Base-by-base conservation (phyloP, 805 yeast species). In the Peterozyma toletana region DNA sequence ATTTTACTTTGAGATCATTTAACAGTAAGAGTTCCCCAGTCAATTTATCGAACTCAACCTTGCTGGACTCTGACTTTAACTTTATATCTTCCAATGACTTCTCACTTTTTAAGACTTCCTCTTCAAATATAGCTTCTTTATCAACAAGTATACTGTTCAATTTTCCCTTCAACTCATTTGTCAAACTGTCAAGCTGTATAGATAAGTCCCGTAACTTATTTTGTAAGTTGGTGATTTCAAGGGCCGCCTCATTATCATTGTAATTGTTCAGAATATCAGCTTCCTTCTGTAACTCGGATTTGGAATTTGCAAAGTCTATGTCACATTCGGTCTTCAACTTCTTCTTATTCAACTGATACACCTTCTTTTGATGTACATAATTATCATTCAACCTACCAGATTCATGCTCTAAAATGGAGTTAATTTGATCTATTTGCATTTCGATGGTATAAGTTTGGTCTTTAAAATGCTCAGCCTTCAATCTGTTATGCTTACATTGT, bases 391-490 rank as follows among this genome's bases (percentile, higher is more conserved):
- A 7, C 27, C 27, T 21, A 21, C 27, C 7, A 21, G 27, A 21
- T 21, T 21, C 27, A 21, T 21, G 4, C 7, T 5, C 7, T 7
- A 21, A 21, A 21, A 21, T 21, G 7, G 27, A 21, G 27, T 21
- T 30, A 11, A 59, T 9, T 10, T 35, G 27, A 1, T 47, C 46
- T 37, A 53, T 42, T 21, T 48, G 44, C 5, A 41, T 34, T 6
- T 53, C 48, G 2, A 49, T 49, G 5, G 50, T 47, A 2, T 53
- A 51, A 6, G 63, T 39, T 34, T 59, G 59, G 1, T 39, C 35
- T 16, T 59, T 55, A 38, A 63, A 56, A 1, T 40, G 40, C 21
- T 60, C 60, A 18, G 52, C 52, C 31, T 54, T 57, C n/a, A 57
- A 50, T 1, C 55, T 54, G 1, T 54, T 40, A 9, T 59, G 53